These are phyloP conservation scores for Starmerella potacharoeniae DNA, from an alignment of 805 yeast genomes.

Conservation along the genomic window DNA sequence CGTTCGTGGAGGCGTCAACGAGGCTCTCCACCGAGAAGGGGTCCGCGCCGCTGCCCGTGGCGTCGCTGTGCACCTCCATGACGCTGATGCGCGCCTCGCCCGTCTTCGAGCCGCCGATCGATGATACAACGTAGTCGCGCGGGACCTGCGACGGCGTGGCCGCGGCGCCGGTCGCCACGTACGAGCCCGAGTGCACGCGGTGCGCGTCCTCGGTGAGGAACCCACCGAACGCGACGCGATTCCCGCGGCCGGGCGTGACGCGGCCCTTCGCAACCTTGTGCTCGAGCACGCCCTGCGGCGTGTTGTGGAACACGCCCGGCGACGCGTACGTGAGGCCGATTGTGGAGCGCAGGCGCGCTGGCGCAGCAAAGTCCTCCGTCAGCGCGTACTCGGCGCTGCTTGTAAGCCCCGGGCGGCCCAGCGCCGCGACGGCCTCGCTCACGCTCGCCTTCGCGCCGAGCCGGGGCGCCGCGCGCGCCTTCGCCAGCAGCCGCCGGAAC, in stretches of 20 bases:
- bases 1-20: background rate
- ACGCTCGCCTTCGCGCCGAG: constrained; percentile 8
- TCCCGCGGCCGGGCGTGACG: constrained; percentile 14
- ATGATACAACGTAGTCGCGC: constrained; percentile 4
- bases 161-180: background rate
- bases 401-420: background rate
- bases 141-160: constrained; percentile 3
- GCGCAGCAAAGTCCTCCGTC: background rate
- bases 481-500: constrained; percentile 34
- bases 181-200: background rate
- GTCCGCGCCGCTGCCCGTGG: background rate
- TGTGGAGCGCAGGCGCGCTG: constrained; percentile 7
- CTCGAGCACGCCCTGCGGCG: constrained; percentile 25
- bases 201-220: constrained; percentile 21
- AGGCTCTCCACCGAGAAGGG: constrained; percentile 1
- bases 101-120: constrained; percentile 7
- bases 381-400: constrained; percentile 1
- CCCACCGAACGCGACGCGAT: constrained; percentile 25
- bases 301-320: constrained; percentile 26
- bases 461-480: constrained; percentile 41
- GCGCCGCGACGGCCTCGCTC: constrained; percentile 1
- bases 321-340: constrained; percentile 27
- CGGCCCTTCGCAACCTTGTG: constrained; percentile 24
- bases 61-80: background rate
- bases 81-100: constrained; percentile 13